Conservation (phyloP, 2,329 filamentous ascomycete species). For the Furcasterigmium sp. region DNA sequence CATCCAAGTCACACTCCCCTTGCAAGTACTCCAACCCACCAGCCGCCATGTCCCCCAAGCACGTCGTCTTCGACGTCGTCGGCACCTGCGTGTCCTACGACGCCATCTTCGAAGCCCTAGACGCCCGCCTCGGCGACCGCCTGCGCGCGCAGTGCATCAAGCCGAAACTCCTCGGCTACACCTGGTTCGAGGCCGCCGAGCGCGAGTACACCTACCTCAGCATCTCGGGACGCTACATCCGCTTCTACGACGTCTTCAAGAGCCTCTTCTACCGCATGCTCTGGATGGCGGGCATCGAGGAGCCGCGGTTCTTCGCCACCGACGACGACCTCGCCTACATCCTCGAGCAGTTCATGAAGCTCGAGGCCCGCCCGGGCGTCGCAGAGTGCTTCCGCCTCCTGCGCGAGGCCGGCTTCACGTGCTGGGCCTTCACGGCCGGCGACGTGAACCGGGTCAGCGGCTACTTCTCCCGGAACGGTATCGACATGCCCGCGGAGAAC, state of each 20-base stretch:
- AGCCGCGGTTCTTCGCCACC: constrained; percentile 33
- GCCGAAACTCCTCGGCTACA: constrained; percentile 35
- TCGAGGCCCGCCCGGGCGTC: constrained; percentile 30
- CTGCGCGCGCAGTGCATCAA: constrained; percentile 32
- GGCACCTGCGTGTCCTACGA: constrained; percentile 44
- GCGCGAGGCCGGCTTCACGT: constrained; percentile 38
- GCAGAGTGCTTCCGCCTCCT: constrained; percentile 36
- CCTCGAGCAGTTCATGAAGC: constrained; percentile 28
- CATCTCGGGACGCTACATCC: constrained; percentile 34
- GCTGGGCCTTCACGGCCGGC: constrained; percentile 50
- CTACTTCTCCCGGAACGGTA: constrained; percentile 42
- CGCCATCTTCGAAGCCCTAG: constrained; percentile 33
- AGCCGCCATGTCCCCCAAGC: constrained; percentile 20
- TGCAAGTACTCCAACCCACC: too few species aligned
- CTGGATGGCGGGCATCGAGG: constrained; percentile 33
- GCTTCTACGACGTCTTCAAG: constrained; percentile 35
- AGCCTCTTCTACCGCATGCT: constrained; percentile 44
- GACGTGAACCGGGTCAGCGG: constrained; percentile 43
- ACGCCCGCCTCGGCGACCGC: constrained; percentile 31
- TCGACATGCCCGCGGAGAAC: constrained; percentile 45
- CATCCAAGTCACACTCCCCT: too few species aligned
- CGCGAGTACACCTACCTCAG: constrained; percentile 44
- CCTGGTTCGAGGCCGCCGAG: constrained; percentile 41
- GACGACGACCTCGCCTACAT: constrained; percentile 35
- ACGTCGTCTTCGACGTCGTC: constrained; percentile 47